A percentile compares a stretch with the other conserved stretches of the same genome.
phyloP scores from a whole-genome alignment of 257 asterid species.

The Fraxinus americana region DNA sequence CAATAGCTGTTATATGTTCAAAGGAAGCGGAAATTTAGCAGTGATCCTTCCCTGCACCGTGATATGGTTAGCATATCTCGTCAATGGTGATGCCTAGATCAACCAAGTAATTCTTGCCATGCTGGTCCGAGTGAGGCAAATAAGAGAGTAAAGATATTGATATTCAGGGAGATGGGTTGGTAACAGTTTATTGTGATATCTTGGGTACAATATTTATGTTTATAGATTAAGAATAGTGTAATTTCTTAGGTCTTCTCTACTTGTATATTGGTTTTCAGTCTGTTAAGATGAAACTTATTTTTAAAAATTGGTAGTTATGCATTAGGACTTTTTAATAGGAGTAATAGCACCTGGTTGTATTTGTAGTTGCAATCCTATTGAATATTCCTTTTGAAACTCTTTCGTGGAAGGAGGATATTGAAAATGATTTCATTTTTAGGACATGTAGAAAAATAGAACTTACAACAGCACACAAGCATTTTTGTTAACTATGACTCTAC shows the following conservation, averaged over 20 bases:
- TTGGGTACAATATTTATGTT: not conserved
- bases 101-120: not conserved
- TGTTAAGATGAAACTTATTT: not conserved
- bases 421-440: not conserved
- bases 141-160: not conserved
- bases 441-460: not conserved
- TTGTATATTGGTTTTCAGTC: not conserved
- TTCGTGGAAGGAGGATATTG: not conserved
- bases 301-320: not conserved
- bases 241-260: not conserved
- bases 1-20: not conserved
- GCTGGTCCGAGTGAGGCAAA: not conserved
- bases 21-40: not conserved
- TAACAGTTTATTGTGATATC: not conserved
- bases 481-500: slow-evolving; percentile 13
- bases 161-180: not conserved
- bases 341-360: not conserved
- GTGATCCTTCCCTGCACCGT: not conserved
- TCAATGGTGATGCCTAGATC: not conserved
- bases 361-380: not conserved
- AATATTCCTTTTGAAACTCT: too few species aligned
- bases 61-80: not conserved
- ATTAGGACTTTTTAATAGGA: not conserved
- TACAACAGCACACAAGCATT: not conserved
- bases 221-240: not conserved